Evolutionary conservation across 2,329 filamentous ascomycete genomes (phyloP).

Genomic region (Aspergillus candidus): DNA sequence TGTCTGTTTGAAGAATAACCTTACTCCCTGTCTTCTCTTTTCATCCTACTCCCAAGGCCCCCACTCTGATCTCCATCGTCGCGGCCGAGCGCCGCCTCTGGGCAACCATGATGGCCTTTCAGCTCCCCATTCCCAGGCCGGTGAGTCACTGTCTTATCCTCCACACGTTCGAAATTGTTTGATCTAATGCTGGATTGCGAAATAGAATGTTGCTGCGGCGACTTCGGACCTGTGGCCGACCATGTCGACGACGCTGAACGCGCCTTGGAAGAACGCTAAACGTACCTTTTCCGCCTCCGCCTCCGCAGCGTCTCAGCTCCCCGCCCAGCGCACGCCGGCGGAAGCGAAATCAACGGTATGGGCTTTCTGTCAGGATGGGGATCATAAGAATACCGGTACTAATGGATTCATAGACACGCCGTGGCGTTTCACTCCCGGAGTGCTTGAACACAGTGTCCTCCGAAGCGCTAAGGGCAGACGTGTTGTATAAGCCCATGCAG

Average conservation of each 20-base stretch:
- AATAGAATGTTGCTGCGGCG: conserved; percentile 42
- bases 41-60: conserved; percentile 10
- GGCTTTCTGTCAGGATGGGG: background rate
- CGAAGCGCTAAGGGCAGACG: conserved; percentile 18
- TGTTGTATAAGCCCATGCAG: conserved; percentile 14
- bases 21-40: background rate
- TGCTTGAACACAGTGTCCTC: conserved; percentile 22
- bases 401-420: conserved; percentile 8
- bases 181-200: conserved; percentile 9
- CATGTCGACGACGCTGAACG: conserved; percentile 34
- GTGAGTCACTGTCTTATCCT: conserved; percentile 28
- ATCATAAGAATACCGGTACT: conserved; percentile 3
- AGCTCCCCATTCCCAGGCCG: conserved; percentile 43
- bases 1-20: conserved; percentile 9
- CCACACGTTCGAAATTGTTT: background rate
- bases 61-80: conserved; percentile 9
- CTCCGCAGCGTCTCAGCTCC: conserved; percentile 8
- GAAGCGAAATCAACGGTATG: conserved; percentile 19
- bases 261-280: conserved; percentile 31
- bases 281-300: conserved; percentile 15
- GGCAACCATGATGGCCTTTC: conserved; percentile 46
- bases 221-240: conserved; percentile 41
- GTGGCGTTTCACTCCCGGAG: conserved; percentile 19
- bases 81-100: conserved; percentile 36
- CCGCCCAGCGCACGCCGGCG: conserved; percentile 9